Evolutionary conservation across 495 filamentous ascomycete species (phyloP).

Genomic region (Aspergillus carlsbadensis): DNA sequence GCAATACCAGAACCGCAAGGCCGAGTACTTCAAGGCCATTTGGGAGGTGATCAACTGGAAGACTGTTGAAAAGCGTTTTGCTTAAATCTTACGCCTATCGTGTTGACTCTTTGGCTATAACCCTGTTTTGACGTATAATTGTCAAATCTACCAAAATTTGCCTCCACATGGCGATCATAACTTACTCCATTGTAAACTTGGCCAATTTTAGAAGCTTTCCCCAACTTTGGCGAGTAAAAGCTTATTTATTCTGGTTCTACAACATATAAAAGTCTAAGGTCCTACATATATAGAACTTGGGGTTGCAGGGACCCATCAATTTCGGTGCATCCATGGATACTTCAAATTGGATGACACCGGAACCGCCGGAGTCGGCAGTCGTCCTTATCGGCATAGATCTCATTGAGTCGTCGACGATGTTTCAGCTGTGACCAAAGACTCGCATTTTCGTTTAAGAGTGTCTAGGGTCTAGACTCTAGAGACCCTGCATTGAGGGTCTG

Average conservation of each 20-base stretch:
- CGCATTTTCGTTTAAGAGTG: too few species aligned
- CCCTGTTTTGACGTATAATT: not conserved
- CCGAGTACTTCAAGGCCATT: conserved; percentile 93
- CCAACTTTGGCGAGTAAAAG: not conserved
- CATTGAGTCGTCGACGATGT: not conserved
- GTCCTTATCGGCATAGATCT: not conserved
- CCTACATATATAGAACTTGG: not conserved
- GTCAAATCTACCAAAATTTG: conserved; percentile 1
- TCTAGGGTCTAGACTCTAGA: too few species aligned
- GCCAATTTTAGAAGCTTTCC: not conserved
- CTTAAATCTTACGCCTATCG: conserved; percentile 22
- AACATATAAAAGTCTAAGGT: not conserved
- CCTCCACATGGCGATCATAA: not conserved
- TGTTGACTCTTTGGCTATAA: conserved; percentile 11
- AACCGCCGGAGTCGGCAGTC: not conserved
- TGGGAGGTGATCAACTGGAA: conserved; percentile 99
- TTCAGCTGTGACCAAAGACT: too few species aligned
- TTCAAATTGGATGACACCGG: not conserved
- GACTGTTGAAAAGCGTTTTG: conserved; percentile 81
- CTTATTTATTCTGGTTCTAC: not conserved
- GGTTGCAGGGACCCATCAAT: not conserved
- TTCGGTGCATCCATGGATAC: not conserved
- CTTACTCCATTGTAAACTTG: not conserved
- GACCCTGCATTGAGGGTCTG: not conserved
- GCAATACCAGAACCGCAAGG: conserved; percentile 98